phyloP scores from a whole-genome alignment of 371 early-diverging fungal species.

The Zychaea mexicana region DNA sequence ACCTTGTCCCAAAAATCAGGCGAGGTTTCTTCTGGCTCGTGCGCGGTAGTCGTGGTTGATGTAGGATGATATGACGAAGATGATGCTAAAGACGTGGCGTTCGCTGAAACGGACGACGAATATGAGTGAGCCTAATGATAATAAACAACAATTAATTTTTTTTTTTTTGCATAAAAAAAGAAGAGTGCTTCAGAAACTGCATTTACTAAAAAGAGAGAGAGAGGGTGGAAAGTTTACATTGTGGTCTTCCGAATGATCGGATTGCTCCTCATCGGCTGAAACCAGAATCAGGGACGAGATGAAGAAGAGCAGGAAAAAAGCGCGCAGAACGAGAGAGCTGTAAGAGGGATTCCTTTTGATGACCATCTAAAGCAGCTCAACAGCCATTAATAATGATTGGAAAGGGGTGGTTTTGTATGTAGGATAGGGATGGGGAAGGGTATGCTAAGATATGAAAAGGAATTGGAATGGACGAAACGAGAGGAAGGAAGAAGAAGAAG shows the following conservation, averaged over 20 bases:
- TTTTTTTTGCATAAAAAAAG: background rate
- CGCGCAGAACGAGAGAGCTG: slow-evolving; percentile 13
- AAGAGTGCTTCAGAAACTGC: background rate
- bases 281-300: slow-evolving; percentile 14
- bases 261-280: slow-evolving; percentile 1
- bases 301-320: slow-evolving; percentile 15
- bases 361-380: slow-evolving; percentile 12
- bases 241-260: background rate
- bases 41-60: background rate
- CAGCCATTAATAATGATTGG: slow-evolving; percentile 15
- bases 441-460: background rate
- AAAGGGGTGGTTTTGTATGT: slow-evolving; percentile 5
- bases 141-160: background rate
- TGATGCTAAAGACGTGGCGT: background rate
- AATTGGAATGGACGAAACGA: background rate
- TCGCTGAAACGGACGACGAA: slow-evolving; percentile 1
- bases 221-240: slow-evolving; percentile 3
- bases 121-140: slow-evolving; percentile 1
- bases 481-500: background rate
- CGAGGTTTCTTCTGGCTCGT: background rate
- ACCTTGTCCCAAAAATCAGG: slow-evolving; percentile 15
- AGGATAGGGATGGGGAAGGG: slow-evolving; percentile 19
- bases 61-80: too few relatives aligned
- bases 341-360: slow-evolving; percentile 18
- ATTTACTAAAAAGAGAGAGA: background rate